A percentile compares a stretch with the other conserved stretches of the same genome.
phyloP scores from a whole-genome alignment of 2,329 filamentous ascomycete genomes.

The Trichoderma oligosporum region DNA sequence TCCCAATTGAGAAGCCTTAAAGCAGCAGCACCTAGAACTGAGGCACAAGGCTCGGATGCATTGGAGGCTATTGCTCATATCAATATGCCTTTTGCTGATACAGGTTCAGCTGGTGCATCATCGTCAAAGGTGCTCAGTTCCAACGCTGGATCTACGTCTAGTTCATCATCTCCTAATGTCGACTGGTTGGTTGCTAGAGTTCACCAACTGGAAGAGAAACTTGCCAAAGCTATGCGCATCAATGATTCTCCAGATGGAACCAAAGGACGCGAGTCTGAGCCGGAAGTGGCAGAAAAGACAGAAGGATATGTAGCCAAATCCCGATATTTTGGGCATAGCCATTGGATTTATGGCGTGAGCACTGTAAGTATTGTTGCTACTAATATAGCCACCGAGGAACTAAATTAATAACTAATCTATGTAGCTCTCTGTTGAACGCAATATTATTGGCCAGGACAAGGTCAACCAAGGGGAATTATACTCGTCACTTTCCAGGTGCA shows the following conservation, averaged over 20 bases:
- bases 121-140: slow-evolving; percentile 29
- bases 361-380: slow-evolving; percentile 34
- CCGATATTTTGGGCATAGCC: slow-evolving; percentile 46
- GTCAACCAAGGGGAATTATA: slow-evolving; percentile 31
- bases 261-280: slow-evolving; percentile 8
- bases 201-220: slow-evolving; percentile 42
- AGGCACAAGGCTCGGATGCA: background rate
- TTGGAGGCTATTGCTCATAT: background rate
- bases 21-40: background rate
- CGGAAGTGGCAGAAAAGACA: slow-evolving; percentile 21
- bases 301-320: slow-evolving; percentile 42
- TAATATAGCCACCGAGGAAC: too few species aligned
- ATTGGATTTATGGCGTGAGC: slow-evolving; percentile 46
- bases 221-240: slow-evolving; percentile 31
- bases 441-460: slow-evolving; percentile 28
- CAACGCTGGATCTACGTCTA: slow-evolving; percentile 27
- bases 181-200: slow-evolving; percentile 39
- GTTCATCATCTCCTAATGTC: slow-evolving; percentile 25
- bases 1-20: background rate
- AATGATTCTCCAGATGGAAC: slow-evolving; percentile 21
- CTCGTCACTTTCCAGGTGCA: slow-evolving; percentile 37
- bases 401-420: background rate
- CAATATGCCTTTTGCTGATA: background rate
- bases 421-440: slow-evolving; percentile 32
- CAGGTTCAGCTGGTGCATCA: background rate